phyloP scores from a whole-genome alignment of 768 basidiomycete species.

The Cystofilobasidium ferigula region DNA sequence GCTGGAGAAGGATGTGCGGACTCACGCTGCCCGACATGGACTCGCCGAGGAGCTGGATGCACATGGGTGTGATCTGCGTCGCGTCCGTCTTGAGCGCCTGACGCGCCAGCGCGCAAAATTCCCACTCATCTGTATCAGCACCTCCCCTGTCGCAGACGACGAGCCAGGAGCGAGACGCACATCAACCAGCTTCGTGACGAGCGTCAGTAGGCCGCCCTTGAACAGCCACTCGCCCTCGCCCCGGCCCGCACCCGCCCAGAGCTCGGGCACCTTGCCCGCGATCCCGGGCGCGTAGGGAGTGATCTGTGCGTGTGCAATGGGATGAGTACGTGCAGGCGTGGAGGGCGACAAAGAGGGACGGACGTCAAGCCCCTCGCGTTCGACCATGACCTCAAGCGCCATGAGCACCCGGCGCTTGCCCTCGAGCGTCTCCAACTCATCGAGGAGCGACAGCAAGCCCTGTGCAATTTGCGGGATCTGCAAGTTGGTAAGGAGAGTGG shows the following conservation, averaged over 20 bases:
- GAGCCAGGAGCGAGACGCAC: neutral
- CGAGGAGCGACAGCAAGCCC: conserved; percentile 13
- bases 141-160: too few species aligned
- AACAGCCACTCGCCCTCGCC: conserved; percentile 26
- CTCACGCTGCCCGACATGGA: neutral
- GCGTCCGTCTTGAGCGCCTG: conserved; percentile 15
- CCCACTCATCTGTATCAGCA: too few species aligned
- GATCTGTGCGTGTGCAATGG: conserved; percentile 4
- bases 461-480: conserved; percentile 12
- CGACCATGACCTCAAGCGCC: conserved; percentile 22
- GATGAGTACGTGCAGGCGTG: neutral
- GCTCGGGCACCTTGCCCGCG: conserved; percentile 10
- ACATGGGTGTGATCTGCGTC: conserved; percentile 8
- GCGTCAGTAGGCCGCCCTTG: conserved; percentile 12
- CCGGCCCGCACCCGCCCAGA: conserved; percentile 9
- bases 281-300: conserved; percentile 11
- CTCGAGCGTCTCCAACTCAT: conserved; percentile 21
- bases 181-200: conserved; percentile 21
- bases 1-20: neutral
- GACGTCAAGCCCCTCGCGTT: conserved; percentile 19
- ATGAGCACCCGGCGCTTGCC: conserved; percentile 17
- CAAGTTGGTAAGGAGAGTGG: neutral
- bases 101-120: too few species aligned
- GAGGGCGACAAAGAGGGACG: neutral
- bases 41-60: conserved; percentile 8